A percentile compares a stretch with the other conserved stretches of the same genome.
Conservation (phyloP, 805 yeast genomes). For the Saccharomycopsis schoenii region DNA sequence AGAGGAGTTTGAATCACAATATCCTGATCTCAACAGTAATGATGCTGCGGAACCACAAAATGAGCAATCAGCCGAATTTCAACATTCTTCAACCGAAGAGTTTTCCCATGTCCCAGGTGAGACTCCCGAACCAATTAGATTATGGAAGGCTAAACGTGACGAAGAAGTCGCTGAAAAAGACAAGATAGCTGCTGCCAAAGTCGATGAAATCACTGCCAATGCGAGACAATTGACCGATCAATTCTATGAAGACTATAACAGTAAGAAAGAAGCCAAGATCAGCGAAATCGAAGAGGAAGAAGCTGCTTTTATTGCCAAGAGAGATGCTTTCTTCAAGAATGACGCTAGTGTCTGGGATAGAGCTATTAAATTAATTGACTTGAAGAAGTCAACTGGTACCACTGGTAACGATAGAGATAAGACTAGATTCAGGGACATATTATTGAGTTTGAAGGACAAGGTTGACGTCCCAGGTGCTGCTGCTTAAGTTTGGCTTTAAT, state of each 20-base stretch:
- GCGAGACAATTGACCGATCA: conserved; percentile 17
- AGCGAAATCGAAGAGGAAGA: conserved; percentile 16
- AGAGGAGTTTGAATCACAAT: conserved; percentile 11
- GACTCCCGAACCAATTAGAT: conserved; percentile 6
- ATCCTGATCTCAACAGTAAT: conserved; percentile 8
- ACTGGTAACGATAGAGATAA: conserved; percentile 48
- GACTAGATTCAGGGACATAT: conserved; percentile 56
- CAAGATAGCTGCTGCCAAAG: conserved; percentile 9
- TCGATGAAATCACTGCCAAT: conserved; percentile 12
- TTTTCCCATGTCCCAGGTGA: not conserved
- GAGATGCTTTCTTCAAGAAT: conserved; percentile 18
- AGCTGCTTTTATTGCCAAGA: conserved; percentile 12
- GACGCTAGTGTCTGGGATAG: conserved; percentile 17
- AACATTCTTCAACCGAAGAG: not conserved
- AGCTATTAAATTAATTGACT: conserved; percentile 15
- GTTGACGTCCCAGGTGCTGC: conserved; percentile 70
- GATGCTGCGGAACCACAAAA: not conserved
- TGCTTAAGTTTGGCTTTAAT: conserved; percentile 34
- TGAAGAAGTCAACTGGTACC: conserved; percentile 27
- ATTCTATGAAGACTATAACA: conserved; percentile 18
- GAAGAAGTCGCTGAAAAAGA: conserved; percentile 16
- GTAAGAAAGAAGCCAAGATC: conserved; percentile 15
- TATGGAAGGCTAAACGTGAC: conserved; percentile 17
- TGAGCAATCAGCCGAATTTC: not conserved
- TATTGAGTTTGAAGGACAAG: conserved; percentile 58